Evolutionary conservation across 495 filamentous ascomycete species (phyloP), one percentile per base, ranked within the genome.

Genomic region (Hypoxylon perforatum): DNA sequence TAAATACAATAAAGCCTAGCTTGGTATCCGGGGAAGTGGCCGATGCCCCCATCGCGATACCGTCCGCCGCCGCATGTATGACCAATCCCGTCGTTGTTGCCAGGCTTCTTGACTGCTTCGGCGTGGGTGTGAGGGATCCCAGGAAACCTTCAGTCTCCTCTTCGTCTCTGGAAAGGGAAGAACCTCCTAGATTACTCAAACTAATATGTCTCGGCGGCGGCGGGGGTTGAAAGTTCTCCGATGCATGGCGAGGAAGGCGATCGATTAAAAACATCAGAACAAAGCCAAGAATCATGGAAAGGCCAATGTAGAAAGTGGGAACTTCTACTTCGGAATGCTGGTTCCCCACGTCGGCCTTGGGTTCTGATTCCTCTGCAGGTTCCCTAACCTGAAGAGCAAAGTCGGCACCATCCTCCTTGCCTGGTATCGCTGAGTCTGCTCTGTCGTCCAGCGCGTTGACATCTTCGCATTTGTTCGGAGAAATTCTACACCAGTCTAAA

Each of bases 191-290:
- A 58, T 94, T 90, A 69, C 92, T 90, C 18, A 97, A 83, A 23
- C 91, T 92, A 63, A 97, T 96, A 72, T 96, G 84, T 61, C 84
- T 71, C 14, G 84, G 81, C 58, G 81, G 63, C 60, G 86, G 75
- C 73, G 82, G 73, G 59, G 82, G 68, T 80, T 87, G 77, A 69
- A 83, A 69, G 76, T 77, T 75, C 45, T 83, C 82, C 0, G 84
- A 81, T 42, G 88, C 85, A 73, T 91, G 88, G 54, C 87, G 86
- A 23, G 95, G 93, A 7, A 97, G 79, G 50, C 91, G 91, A 75
- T 98, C 96, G 75, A 99, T 90, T 10, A 99, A 87, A 75, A 96
- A 97, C 95, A 99, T 99, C 58, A 99, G 82, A 61, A 96, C 88
- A 77, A 99, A 99, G 10, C 95, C 95, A 18, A 91, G 80, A 59